Percentiles rank a stretch among this genome's conserved stretches.
phyloP scores from a whole-genome alignment of 129 eudicot species.

The Flaveria ramosissima region DNA sequence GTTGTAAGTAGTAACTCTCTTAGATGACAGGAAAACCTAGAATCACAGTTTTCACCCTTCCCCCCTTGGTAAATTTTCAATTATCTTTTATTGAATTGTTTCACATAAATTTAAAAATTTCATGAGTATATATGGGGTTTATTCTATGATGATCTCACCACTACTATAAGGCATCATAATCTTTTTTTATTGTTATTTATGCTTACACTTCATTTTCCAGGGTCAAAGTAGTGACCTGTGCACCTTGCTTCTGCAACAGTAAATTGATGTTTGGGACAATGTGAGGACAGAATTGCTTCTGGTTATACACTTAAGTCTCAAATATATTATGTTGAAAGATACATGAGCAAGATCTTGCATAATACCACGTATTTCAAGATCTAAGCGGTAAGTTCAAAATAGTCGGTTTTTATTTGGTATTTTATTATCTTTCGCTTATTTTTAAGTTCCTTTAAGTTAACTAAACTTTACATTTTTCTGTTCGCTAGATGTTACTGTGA shows the following conservation, averaged over 20 bases:
- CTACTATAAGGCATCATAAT: not conserved
- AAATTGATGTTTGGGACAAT: conserved; percentile 36
- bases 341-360: too few species aligned
- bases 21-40: not conserved
- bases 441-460: too few species aligned
- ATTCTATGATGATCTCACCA: too few species aligned
- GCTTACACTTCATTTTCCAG: conserved; percentile 48
- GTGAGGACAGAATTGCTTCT: conserved; percentile 7
- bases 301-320: too few species aligned
- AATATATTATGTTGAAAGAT: too few species aligned
- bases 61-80: not conserved
- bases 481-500: too few species aligned
- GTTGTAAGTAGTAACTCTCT: conserved; percentile 9
- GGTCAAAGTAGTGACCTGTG: conserved; percentile 45
- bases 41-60: not conserved
- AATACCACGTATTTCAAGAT: too few species aligned
- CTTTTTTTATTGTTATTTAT: conserved; percentile 34
- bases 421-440: too few species aligned
- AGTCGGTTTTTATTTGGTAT: too few species aligned
- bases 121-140: too few species aligned
- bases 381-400: too few species aligned
- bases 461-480: too few species aligned
- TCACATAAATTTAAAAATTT: conserved; percentile 32
- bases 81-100: conserved; percentile 5
- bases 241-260: conserved; percentile 35